Conservation (phyloP, 257 asterid species). For the Plectranthus barbatus region DNA sequence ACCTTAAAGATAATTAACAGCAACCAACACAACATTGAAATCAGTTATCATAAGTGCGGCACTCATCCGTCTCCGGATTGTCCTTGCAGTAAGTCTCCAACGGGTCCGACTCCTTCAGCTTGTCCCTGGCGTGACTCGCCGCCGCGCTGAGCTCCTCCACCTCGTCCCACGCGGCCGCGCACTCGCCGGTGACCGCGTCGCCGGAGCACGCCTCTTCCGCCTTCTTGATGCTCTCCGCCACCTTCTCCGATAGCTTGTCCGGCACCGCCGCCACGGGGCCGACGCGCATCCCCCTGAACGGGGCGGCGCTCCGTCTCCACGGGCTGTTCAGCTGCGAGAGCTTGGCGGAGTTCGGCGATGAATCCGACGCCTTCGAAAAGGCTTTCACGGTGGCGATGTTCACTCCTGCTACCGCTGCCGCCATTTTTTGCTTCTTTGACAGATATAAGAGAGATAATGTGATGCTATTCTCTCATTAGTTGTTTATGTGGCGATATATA, state of each 20-base stretch:
- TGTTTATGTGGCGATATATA: constrained; percentile 10
- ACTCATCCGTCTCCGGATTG: constrained; percentile 86
- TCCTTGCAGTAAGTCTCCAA: constrained; percentile 87
- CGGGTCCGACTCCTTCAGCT: constrained; percentile 53
- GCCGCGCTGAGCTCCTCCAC: constrained; percentile 99
- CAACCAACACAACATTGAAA: not conserved
- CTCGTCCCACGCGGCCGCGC: constrained; percentile 98
- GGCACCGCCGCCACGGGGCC: constrained; percentile 65
- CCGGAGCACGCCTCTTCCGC: constrained; percentile 69
- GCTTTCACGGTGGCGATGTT: constrained; percentile 41
- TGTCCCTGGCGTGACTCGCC: constrained; percentile 83
- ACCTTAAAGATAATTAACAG: not conserved
- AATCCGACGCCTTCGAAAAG: constrained; percentile 24
- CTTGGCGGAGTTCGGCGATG: constrained; percentile 17
- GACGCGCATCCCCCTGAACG: not conserved
- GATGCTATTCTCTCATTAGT: not conserved
- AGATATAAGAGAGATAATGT: too few species aligned
- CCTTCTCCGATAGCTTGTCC: constrained; percentile 58
- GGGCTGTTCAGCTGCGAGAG: constrained; percentile 34
- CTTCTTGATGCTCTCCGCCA: constrained; percentile 74
- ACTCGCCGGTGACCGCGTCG: constrained; percentile 70
- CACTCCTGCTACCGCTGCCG: constrained; percentile 62
- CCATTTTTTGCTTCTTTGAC: not conserved
- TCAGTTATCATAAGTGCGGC: constrained; percentile 82
- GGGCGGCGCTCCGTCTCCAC: constrained; percentile 34